These are phyloP conservation scores for Colletotrichum chlorophyti DNA, from an alignment of 2,329 filamentous ascomycete species.

Conservation along the genomic window DNA sequence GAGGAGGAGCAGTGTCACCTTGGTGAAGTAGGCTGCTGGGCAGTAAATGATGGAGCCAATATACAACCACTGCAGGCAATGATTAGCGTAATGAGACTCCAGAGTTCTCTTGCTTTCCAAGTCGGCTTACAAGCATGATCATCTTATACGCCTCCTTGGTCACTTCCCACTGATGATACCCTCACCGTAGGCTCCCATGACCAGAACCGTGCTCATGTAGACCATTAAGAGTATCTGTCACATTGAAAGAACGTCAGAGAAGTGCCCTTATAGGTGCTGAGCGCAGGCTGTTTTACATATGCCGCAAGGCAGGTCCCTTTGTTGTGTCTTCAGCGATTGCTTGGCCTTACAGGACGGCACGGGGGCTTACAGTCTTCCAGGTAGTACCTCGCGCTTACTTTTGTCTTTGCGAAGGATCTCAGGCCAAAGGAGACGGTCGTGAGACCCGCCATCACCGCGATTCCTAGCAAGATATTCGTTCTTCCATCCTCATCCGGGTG, in stretches of 20 bases:
- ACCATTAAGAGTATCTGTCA: background rate
- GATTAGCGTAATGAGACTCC: background rate
- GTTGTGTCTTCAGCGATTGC: no score
- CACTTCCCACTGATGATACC: slow-evolving; percentile 31
- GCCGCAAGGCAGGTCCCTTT: background rate
- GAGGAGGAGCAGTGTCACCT: slow-evolving; percentile 37
- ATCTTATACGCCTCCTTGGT: slow-evolving; percentile 15
- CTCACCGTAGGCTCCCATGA: slow-evolving; percentile 31
- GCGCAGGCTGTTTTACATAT: background rate
- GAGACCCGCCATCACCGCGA: background rate
- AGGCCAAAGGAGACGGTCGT: background rate
- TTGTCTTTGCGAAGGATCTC: background rate
- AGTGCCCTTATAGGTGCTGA: background rate
- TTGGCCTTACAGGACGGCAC: no score
- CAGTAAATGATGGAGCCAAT: slow-evolving; percentile 35
- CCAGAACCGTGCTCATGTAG: background rate
- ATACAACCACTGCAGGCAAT: slow-evolving; percentile 33
- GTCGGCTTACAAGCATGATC: slow-evolving; percentile 15
- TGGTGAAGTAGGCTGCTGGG: slow-evolving; percentile 36
- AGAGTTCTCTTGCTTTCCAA: background rate
- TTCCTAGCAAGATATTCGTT: background rate
- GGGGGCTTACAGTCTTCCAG: slow-evolving; percentile 5
- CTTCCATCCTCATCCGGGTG: slow-evolving; percentile 18
- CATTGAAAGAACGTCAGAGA: no score
- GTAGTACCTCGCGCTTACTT: background rate